These are phyloP conservation scores for Phytophthora foliorum DNA, from an alignment of 352 stramenopile species.

Conservation along the genomic window DNA sequence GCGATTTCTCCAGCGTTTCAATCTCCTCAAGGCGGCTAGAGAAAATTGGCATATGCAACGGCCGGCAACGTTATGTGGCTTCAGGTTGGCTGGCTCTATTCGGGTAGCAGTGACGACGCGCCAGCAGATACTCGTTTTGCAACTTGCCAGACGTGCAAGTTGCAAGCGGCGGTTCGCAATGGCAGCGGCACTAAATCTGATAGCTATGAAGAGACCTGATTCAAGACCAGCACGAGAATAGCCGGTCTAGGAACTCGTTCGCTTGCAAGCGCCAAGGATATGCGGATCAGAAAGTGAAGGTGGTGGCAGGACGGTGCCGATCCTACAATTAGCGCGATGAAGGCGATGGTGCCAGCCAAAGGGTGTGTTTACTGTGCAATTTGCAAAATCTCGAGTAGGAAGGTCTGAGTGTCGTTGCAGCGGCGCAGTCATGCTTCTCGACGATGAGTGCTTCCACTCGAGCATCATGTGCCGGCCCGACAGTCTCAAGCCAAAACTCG, in stretches of 20 bases:
- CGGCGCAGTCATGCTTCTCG: constrained; percentile 35
- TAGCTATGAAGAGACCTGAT: too few species aligned
- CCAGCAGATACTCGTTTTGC: neutral
- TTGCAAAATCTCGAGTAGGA: constrained; percentile 7
- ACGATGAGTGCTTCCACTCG: constrained; percentile 57
- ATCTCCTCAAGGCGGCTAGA: neutral
- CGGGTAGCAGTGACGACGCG: neutral
- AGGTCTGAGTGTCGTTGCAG: neutral
- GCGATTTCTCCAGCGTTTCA: neutral
- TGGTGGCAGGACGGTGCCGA: neutral
- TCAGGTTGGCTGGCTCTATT: constrained; percentile 8
- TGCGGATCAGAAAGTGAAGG: constrained; percentile 35
- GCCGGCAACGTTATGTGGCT: constrained; percentile 6
- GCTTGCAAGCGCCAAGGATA: constrained; percentile 13
- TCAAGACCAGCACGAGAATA: neutral
- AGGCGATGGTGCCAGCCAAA: neutral
- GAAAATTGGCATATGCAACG: neutral
- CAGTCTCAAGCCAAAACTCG: constrained; percentile 60
- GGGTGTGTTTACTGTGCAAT: constrained; percentile 17
- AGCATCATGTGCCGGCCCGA: constrained; percentile 61
- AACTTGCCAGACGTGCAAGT: neutral
- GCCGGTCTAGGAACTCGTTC: constrained; percentile 2
- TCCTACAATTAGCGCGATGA: constrained; percentile 16
- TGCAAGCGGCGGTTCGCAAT: constrained; percentile 7
- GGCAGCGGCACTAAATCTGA: neutral